Evolutionary conservation across 1,284 basidiomycete genomes (phyloP).

Genomic region (Termitomyces sp.): DNA sequence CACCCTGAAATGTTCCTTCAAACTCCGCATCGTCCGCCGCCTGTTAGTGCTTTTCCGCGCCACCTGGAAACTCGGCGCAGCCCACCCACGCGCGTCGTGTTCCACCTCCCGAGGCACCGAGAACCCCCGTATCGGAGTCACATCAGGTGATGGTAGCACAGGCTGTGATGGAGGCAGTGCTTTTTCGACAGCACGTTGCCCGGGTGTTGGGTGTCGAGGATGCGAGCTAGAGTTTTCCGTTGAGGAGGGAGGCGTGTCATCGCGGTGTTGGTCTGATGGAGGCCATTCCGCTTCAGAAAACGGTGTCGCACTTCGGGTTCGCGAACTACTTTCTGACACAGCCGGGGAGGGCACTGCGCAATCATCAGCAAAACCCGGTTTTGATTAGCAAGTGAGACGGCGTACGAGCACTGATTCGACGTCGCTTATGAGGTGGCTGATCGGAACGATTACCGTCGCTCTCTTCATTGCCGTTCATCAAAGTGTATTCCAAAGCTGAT

Average conservation of each 20-base stretch:
- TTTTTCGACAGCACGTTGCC: too few species aligned
- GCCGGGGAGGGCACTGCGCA: constrained; percentile 1
- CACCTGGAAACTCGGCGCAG: constrained; percentile 14
- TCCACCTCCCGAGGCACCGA: constrained; percentile 3
- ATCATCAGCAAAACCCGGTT: not conserved
- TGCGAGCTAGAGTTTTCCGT: constrained; percentile 16
- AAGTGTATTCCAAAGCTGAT: too few species aligned
- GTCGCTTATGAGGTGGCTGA: constrained; percentile 9
- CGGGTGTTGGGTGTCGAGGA: constrained; percentile 30
- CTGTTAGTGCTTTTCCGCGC: not conserved
- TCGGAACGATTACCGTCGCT: too few species aligned
- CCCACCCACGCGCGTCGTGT: constrained; percentile 17
- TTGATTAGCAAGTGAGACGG: too few species aligned
- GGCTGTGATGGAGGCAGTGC: too few species aligned
- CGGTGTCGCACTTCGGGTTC: constrained; percentile 15
- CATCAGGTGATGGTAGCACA: too few species aligned
- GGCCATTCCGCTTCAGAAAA: constrained; percentile 18
- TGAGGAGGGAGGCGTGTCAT: constrained; percentile 1
- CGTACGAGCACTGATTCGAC: constrained; percentile 11
- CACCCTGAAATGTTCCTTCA: constrained; percentile 1
- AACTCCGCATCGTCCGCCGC: not conserved
- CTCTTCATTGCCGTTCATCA: too few species aligned
- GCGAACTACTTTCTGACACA: constrained; percentile 1
- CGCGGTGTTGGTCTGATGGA: constrained; percentile 6
- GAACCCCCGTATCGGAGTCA: too few species aligned